Percentiles rank a stretch among this genome's conserved stretches.
Evolutionary conservation across 2,329 filamentous ascomycete genomes (phyloP).

Genomic region (Venturiaceae sp.): DNA sequence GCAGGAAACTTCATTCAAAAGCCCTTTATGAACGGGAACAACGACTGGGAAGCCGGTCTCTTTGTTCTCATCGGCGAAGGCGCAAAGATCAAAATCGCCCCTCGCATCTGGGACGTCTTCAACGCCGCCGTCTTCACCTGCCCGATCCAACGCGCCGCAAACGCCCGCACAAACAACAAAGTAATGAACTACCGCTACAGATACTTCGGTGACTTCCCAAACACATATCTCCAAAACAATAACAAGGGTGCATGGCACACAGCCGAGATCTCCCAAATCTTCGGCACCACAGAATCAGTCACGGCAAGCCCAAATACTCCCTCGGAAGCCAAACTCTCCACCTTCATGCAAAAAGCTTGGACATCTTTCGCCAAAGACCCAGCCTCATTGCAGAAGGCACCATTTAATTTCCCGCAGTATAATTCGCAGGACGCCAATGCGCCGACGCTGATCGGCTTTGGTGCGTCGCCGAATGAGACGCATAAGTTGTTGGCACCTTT

Average conservation of each 20-base stretch:
- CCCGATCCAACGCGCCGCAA: neutral
- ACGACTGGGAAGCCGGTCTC: conserved; percentile 2
- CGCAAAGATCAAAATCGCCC: neutral
- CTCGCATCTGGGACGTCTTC: neutral
- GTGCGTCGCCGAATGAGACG: neutral
- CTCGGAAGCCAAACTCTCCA: neutral
- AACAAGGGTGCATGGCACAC: conserved; percentile 6
- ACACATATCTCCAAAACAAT: neutral
- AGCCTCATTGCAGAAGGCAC: neutral
- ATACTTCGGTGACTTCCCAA: conserved; percentile 5
- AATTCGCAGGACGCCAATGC: neutral
- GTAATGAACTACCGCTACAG: conserved; percentile 1
- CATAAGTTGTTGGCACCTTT: neutral
- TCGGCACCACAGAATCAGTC: neutral
- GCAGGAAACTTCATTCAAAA: conserved; percentile 4
- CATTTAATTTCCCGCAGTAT: neutral
- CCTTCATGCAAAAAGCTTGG: conserved; percentile 5
- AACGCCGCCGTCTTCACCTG: conserved; percentile 5
- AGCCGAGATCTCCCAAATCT: conserved; percentile 2
- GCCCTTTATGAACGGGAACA: conserved; percentile 5
- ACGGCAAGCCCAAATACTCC: neutral
- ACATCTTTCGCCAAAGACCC: conserved; percentile 9
- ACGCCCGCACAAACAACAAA: neutral
- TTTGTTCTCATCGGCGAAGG: neutral
- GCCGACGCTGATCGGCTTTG: neutral